Percentiles rank a stretch among this genome's conserved stretches.
Conservation (phyloP, 1,139 yeast genomes). For the Saccharomyces pastorianus region DNA sequence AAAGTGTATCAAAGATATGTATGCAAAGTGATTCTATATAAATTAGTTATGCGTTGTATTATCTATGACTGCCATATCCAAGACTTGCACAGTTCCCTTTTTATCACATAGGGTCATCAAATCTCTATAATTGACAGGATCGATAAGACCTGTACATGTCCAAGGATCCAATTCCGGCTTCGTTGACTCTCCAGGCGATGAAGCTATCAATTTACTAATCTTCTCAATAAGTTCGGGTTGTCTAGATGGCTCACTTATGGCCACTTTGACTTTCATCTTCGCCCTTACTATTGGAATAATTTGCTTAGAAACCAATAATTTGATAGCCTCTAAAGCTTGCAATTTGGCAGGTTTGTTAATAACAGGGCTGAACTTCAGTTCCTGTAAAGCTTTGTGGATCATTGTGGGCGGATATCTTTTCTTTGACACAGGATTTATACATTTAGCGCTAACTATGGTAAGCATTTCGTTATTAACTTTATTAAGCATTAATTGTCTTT, state of each 20-base stretch:
- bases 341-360: slow-evolving; percentile 75
- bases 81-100: slow-evolving; percentile 65
- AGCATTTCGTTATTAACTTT: slow-evolving; percentile 80
- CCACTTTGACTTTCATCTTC: slow-evolving; percentile 73
- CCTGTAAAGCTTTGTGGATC: slow-evolving; percentile 79
- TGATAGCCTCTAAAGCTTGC: slow-evolving; percentile 90
- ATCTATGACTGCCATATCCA: slow-evolving; percentile 82
- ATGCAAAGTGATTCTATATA: slow-evolving; percentile 7
- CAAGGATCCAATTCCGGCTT: slow-evolving; percentile 37
- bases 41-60: slow-evolving; percentile 36
- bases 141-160: slow-evolving; percentile 68
- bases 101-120: slow-evolving; percentile 48
- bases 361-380: slow-evolving; percentile 71
- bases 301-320: slow-evolving; percentile 64
- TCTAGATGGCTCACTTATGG: slow-evolving; percentile 37
- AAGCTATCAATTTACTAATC: slow-evolving; percentile 26
- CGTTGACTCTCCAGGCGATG: slow-evolving; percentile 41
- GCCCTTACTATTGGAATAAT: slow-evolving; percentile 91
- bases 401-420: slow-evolving; percentile 91
- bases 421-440: slow-evolving; percentile 82
- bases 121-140: slow-evolving; percentile 79
- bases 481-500: slow-evolving; percentile 65
- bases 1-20: slow-evolving; percentile 26
- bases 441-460: slow-evolving; percentile 77
- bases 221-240: slow-evolving; percentile 35